Evolutionary conservation across 495 filamentous ascomycete genomes (phyloP), one percentile per base, ranked within the genome.

Genomic region (Pseudotulostoma volvatum): DNA sequence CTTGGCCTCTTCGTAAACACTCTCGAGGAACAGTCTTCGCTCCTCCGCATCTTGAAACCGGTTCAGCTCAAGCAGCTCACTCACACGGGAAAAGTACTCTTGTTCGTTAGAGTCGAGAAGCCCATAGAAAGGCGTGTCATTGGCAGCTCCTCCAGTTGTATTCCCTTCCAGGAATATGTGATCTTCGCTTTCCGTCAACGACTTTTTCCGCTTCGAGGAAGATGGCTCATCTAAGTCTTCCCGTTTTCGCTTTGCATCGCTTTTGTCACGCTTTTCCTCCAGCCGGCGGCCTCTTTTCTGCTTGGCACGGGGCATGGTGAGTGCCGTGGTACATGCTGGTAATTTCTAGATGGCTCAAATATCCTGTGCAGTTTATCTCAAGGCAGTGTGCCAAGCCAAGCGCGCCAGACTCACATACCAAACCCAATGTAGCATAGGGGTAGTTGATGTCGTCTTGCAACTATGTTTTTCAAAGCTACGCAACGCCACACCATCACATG

Each of bases 71-170:
- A 97, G 75, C 57, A 92, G 65, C 48, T 92, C 77, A 59, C 85
- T 83, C 41, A 85, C 87, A 30, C 71, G 72, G 45, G 78, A 80
- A 58, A 96, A 97, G 63, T 94, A 93, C 54, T 94, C 86, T 46
- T 88, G 80, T 59, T 97, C 92, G 42, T 87, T 69, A 41, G 84
- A 74, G 49, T 80, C 81, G 8, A 97, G 73, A 63, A 94, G 71
- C 48, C 90, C 90, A 51, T 84, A 95, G 64, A 93, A 97, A 2
- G 71, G 68, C 42, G 59, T 66, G 18, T 71, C 74, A 15, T 49
- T 51, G 20, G 59, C 65, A 18, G 70, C 72, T 8, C 47, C 48
- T 18, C 37, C 34, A 0, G 32, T 33, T 0, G 16, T 47, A 15
- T 43, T 47, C 39, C 49, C 34, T 0, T 61, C 55, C 9, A 66